Percentiles rank a stretch among this genome's conserved stretches.
phyloP scores from a whole-genome alignment of 2,329 filamentous ascomycete species.

The Eutypella sp. region DNA sequence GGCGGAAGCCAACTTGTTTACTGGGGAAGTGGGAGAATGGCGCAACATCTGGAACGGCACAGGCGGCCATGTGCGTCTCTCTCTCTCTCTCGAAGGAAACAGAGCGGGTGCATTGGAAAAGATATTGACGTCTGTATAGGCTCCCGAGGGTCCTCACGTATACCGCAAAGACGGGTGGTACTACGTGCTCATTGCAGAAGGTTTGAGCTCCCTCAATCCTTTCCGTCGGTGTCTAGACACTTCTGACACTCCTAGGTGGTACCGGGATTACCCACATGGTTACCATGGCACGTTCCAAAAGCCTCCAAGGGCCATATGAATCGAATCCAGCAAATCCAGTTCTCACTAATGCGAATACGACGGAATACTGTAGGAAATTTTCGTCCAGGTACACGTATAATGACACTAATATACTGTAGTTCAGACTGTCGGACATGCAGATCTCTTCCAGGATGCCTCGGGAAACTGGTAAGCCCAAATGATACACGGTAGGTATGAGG shows the following conservation, averaged over 20 bases:
- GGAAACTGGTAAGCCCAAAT: conserved; percentile 29
- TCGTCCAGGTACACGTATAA: too few relatives aligned
- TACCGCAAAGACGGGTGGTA: conserved; percentile 47
- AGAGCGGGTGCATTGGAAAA: too few relatives aligned
- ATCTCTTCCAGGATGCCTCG: conserved; percentile 46
- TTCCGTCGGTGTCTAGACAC: not conserved
- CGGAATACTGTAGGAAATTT: conserved; percentile 33
- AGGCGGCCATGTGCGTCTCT: conserved; percentile 27
- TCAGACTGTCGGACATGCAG: conserved; percentile 53
- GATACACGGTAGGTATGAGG: not conserved
- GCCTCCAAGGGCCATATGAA: conserved; percentile 40
- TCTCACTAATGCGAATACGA: conserved; percentile 39
- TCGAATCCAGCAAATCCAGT: conserved; percentile 38
- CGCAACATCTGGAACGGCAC: conserved; percentile 44
- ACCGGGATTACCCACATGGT: conserved; percentile 45
- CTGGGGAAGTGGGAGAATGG: conserved; percentile 34
- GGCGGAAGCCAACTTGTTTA: conserved; percentile 34
- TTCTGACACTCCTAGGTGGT: conserved; percentile 28
- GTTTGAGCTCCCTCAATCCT: conserved; percentile 11
- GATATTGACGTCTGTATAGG: too few relatives aligned
- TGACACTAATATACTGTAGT: conserved; percentile 18
- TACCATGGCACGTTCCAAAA: conserved; percentile 40
- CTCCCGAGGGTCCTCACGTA: conserved; percentile 51
- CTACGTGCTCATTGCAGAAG: conserved; percentile 50
- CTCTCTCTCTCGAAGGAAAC: not conserved